Base-by-base conservation (phyloP, 1,284 basidiomycete species). In the Moesziomyces parantarcticus region DNA sequence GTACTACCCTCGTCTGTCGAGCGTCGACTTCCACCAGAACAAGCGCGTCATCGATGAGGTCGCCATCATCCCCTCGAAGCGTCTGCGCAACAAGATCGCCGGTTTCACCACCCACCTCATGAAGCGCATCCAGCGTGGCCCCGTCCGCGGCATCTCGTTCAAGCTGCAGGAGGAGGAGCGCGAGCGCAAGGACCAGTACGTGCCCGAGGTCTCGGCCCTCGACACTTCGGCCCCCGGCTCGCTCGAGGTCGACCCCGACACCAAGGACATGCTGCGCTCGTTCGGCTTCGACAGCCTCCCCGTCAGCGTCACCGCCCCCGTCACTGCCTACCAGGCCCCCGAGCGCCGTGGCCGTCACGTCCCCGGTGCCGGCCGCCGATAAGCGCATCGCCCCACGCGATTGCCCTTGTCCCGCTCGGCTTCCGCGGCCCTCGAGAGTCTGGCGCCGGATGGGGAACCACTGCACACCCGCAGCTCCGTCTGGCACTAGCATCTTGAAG, bases 31-130 rank as follows among this genome's bases (percentile, higher is more conserved):
- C 79, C 82, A 85, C 91, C 96, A 94, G 87, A 98, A 98, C 92
- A 98, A 98, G 89, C 92, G 94, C 83, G 94, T 97, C 87, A 94
- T 97, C 87, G 96, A 98, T 92, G 68, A 83, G 76, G 84, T 95
- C 89, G 95, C 96, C 78, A 89, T 93, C 81, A 94, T 99, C 79
- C 96, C 96, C 74, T 97, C 96, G 63, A 99, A 99, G 88, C 93
- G 96, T 83, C 91, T 99, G 79, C 91, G 97, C 85, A 99, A 99
- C 93, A 99, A 99, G 90, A 93, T 99, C 83, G 92, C 96, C 32
- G 96, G 96, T 60, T 99, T 98, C 91, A 99, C 97, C 78, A 99
- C 96, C 83, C 97, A 99, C 86, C 89, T 99, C 85, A 99, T 99
- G 97, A 98, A 95, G 90, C 94, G 97, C 84, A 99, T 99, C 84